Percentiles rank a stretch among this genome's conserved stretches.
These are phyloP conservation scores for Haematococcus lacustris DNA, from an alignment of 139 green algal species.

Conservation along the genomic window DNA sequence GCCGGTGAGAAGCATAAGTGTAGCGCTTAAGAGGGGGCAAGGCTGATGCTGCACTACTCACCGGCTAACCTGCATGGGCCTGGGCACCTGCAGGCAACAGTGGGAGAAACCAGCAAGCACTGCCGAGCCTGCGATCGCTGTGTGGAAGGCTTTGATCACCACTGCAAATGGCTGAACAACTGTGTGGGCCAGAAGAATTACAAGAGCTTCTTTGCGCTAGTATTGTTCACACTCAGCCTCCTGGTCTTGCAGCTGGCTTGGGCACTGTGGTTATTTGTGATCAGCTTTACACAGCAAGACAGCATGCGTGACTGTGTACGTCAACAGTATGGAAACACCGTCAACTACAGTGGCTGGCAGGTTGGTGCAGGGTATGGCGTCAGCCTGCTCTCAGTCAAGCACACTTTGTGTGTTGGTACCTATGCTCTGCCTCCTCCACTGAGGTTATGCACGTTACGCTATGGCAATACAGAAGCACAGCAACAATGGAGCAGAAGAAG, in stretches of 20 bases:
- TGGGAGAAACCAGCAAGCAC: constrained; percentile 56
- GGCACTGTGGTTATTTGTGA: constrained; percentile 31
- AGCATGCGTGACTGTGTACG: constrained; percentile 13
- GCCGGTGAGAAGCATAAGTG: background rate
- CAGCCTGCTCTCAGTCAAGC: background rate
- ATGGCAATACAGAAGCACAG: background rate
- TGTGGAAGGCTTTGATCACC: constrained; percentile 68
- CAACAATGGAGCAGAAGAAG: background rate
- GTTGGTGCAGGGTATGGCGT: background rate
- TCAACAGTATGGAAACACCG: constrained; percentile 14
- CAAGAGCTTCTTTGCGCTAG: constrained; percentile 53
- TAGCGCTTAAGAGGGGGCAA: no score
- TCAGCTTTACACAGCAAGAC: constrained; percentile 22
- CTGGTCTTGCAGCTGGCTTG: constrained; percentile 31
- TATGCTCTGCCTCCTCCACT: no score
- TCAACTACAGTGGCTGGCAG: constrained; percentile 31
- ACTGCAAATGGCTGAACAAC: constrained; percentile 75
- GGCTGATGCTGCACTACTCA: no score
- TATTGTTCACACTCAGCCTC: constrained; percentile 25
- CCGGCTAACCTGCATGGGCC: background rate
- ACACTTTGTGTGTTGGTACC: no score
- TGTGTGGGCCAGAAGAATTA: constrained; percentile 71
- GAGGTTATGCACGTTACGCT: background rate
- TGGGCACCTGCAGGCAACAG: constrained; percentile 26
- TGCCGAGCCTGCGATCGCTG: constrained; percentile 65